Percentiles rank a stretch among this genome's conserved stretches.
phyloP scores from a whole-genome alignment of 2,329 filamentous ascomycete species.

The Fusarium subglutinans region DNA sequence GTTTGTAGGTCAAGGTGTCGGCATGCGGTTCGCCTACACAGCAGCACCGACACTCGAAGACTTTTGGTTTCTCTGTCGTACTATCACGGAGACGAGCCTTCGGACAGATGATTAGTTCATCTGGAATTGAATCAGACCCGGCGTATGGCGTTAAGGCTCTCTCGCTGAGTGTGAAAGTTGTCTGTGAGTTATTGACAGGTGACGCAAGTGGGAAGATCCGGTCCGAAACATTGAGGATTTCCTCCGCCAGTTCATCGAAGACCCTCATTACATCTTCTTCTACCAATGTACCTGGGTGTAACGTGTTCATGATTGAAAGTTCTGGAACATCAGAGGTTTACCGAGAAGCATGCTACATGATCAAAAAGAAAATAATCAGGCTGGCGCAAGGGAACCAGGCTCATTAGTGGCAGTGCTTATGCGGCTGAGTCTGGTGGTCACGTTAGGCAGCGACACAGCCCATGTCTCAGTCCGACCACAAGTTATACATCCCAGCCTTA shows the following conservation, averaged over 20 bases:
- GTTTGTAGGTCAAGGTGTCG: neutral
- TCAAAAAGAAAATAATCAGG: neutral
- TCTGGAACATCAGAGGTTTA: rapidly evolving
- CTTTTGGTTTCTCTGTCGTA: rapidly evolving
- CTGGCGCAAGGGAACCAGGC: rapidly evolving
- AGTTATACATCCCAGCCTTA: neutral
- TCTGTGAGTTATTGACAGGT: rapidly evolving
- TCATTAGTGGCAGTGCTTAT: neutral
- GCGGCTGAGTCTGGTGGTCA: neutral
- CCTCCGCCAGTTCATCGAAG: neutral
- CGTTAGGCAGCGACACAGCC: neutral
- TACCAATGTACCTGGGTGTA: rapidly evolving
- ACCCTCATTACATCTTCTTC: rapidly evolving
- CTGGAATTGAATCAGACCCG: rapidly evolving
- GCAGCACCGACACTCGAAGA: neutral
- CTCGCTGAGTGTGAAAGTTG: rapidly evolving
- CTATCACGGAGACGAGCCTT: rapidly evolving
- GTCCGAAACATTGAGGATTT: neutral
- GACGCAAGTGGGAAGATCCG: rapidly evolving
- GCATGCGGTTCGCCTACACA: neutral
- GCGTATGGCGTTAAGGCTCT: rapidly evolving
- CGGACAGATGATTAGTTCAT: rapidly evolving
- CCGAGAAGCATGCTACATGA: neutral
- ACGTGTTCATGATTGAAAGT: rapidly evolving
- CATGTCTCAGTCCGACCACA: neutral